Conservation (phyloP, 345 rosid genomes). For the Pugionium cornutum region DNA sequence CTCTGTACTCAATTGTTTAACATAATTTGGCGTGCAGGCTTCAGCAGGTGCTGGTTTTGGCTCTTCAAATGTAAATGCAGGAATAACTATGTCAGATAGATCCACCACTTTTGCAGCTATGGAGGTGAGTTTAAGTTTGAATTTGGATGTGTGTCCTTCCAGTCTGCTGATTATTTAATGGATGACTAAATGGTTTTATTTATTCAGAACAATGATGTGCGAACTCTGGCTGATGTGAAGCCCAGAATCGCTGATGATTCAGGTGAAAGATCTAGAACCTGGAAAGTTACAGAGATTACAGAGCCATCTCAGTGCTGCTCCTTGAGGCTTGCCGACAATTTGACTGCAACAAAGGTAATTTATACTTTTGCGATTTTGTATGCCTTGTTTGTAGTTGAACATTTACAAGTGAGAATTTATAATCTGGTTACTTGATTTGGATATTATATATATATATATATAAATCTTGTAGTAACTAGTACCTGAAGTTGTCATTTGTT, state of each 20-base stretch:
- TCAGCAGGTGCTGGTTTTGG: constrained; percentile 52
- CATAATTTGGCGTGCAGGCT: constrained; percentile 45
- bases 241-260: constrained; percentile 68
- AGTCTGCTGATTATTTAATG: constrained; percentile 4
- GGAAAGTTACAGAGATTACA: constrained; percentile 75
- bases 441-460: neutral
- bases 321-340: constrained; percentile 63
- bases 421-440: constrained; percentile 1
- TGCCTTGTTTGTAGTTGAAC: neutral
- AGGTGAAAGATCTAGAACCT: constrained; percentile 57
- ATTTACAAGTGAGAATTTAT: constrained; percentile 4
- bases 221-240: constrained; percentile 58
- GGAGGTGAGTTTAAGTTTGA: constrained; percentile 50
- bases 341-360: constrained; percentile 60
- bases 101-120: constrained; percentile 53
- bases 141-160: constrained; percentile 12
- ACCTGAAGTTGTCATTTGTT: constrained; percentile 1
- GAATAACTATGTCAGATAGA: constrained; percentile 56
- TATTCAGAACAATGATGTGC: constrained; percentile 55
- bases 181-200: constrained; percentile 10
- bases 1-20: neutral
- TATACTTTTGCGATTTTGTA: neutral
- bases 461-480: neutral
- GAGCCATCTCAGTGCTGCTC: constrained; percentile 74
- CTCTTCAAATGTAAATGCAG: constrained; percentile 54